Base-by-base conservation (phyloP, 768 basidiomycete genomes). In the Hortiboletus flavorubellus region DNA sequence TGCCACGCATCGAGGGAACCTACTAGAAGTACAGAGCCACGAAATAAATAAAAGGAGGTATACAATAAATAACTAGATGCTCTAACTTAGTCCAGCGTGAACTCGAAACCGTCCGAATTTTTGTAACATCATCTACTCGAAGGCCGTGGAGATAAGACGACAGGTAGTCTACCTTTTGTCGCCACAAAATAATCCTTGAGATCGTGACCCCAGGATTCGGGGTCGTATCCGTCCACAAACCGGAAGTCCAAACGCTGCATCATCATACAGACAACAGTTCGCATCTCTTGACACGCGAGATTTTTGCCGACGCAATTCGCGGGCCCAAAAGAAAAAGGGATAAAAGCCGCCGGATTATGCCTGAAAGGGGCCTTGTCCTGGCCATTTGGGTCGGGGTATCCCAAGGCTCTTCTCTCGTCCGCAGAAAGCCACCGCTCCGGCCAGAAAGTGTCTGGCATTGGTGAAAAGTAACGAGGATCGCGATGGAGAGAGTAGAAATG, bases 311-410 rank as follows among this genome's bases (percentile, higher is more conserved):
- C 76, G 55, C 79, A 80, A 29, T 72, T 76, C 14, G 73, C 69
- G 9, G 77, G 76, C 2, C 79, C 79, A 44, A 63, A 65, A 12
- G 77, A 79, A 54, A 79, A 79, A 8, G 79, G 76, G 31, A 79
- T 73, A 55, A 74, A 80, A 3, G 76, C 77, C 15, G 65, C 61
- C 37, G 66, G 50, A 46, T 79, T 71, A 51, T 73, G 66, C 39
- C 56, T 60, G 46, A 73, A 64, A n/a, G 69, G 60, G 8, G 63
- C 30, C 53, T 69, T 72, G 54, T 68, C 64, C 33, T 51, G 46
- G 21, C 60, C 58, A 33, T 55, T 58, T 7, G 63, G 46, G 40
- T 72, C 71, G 40, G 55, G 56, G 23, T 67, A 67, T 8, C 64
- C 56, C 55, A 72, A 55, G 1, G 54, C 42, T 33, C 55, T 62